Evolutionary conservation across 2,329 filamentous ascomycete genomes (phyloP), one percentile per base, ranked within the genome.

Genomic region (Ascochyta koolunga): DNA sequence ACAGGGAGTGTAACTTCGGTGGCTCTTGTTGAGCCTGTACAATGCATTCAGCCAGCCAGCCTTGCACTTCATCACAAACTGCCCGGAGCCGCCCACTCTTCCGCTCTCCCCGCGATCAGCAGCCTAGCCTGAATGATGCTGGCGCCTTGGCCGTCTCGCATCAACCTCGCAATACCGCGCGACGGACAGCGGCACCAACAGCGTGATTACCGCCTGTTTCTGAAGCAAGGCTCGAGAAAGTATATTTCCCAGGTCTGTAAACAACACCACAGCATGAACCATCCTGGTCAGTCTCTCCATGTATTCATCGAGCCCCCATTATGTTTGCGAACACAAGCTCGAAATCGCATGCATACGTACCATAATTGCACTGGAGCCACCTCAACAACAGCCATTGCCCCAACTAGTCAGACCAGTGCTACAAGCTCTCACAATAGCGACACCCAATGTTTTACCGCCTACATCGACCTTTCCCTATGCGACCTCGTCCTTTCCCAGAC

Each of bases 231-330:
- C 35, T 33, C 42, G 37, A 38, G 33, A 27, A 43, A 21, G 54
- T 18, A 49, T 22, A 32, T 36, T 33, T 45, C 43, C 27, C 38
- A 62, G 59, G 58, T 61, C 54, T 53, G 48, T 59, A 61, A 37
- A 38, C 50, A 49, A 58, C 33, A 37, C 44, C 51, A 35, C 56
- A 60, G 60, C 64, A 81, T 81, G 79, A 80, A 81, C 75, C 74
- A 76, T 68, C 76, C 76, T 79, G 79, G 78, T 81, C 33, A 41
- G 33, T 53, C 32, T 19, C 64, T 65, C 59, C 61, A 61, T 58
- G 65, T 63, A 18, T 44, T 62, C 61, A 59, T 60, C 51, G 40
- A 62, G 51, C 56, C 61, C 64, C 56, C 55, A 61, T 48, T 59
- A 51, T 54, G 57, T 56, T 58, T 41, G 45, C 51, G 51, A 45